Evolutionary conservation across 140 eudicot genomes (phyloP).

Genomic region (Bidens hawaiensis): DNA sequence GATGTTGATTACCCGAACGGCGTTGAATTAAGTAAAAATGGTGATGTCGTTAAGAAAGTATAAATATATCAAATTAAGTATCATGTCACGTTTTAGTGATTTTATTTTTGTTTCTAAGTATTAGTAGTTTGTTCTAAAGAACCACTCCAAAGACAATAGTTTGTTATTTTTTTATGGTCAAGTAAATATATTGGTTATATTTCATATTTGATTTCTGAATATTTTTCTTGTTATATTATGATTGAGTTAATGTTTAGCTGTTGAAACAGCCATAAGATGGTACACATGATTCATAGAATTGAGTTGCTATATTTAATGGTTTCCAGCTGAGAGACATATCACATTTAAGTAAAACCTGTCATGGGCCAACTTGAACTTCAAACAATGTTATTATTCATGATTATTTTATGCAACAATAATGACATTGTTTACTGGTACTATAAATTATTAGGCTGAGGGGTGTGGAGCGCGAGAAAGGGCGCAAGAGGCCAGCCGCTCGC

Average conservation of each 20-base stretch:
- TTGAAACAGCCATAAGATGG: constrained; percentile 8
- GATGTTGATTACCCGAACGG: constrained; percentile 44
- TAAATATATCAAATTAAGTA: not conserved
- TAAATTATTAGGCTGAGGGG: too few species aligned
- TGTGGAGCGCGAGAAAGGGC: too few species aligned
- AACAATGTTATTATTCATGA: constrained; percentile 4
- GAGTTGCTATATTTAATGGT: constrained; percentile 33
- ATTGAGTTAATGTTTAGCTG: not conserved
- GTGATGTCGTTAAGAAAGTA: constrained; percentile 33
- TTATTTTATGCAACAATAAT: not conserved
- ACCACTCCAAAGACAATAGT: not conserved
- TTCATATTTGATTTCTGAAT: not conserved
- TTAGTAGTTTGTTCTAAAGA: constrained; percentile 17
- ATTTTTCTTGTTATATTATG: not conserved
- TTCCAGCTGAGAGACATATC: constrained; percentile 36
- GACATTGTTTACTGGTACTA: not conserved
- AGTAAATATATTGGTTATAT: constrained; percentile 24
- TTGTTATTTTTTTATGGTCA: not conserved
- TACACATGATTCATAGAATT: constrained; percentile 19
- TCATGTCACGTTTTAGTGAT: constrained; percentile 13
- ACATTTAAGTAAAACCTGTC: constrained; percentile 22
- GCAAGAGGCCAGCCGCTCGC: too few species aligned
- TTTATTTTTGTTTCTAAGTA: not conserved
- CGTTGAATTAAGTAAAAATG: constrained; percentile 44
- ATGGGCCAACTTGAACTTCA: constrained; percentile 23